A percentile compares a stretch with the other conserved stretches of the same genome.
Evolutionary conservation across 2,329 filamentous ascomycete genomes (phyloP).

Genomic region (Talaromyces marneffei): DNA sequence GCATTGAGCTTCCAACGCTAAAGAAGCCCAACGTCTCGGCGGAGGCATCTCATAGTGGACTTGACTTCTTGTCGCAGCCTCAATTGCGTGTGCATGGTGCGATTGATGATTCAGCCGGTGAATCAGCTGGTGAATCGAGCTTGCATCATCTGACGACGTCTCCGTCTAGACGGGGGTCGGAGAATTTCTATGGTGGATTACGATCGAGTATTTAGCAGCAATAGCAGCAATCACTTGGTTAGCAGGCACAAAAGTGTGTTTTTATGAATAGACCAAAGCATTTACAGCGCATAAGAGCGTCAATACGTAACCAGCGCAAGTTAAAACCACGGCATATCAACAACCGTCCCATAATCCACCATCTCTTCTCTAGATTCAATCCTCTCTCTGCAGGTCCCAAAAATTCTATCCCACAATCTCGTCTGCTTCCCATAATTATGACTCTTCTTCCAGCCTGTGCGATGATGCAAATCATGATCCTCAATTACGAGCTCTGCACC

Average conservation of each 20-base stretch:
- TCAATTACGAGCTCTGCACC: slow-evolving; percentile 35
- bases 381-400: slow-evolving; percentile 25
- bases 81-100: background rate
- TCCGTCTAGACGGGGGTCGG: background rate
- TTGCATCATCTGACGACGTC: background rate
- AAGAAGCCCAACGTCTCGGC: background rate
- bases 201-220: background rate
- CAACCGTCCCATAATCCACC: slow-evolving; percentile 22
- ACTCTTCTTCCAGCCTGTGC: slow-evolving; percentile 29
- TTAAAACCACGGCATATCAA: slow-evolving; percentile 21
- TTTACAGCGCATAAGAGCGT: background rate
- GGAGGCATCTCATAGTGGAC: background rate
- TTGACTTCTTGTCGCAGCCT: background rate
- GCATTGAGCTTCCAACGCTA: background rate
- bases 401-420: slow-evolving; percentile 28
- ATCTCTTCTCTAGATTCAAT: slow-evolving; percentile 27
- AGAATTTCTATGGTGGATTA: background rate
- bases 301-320: background rate
- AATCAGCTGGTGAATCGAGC: background rate
- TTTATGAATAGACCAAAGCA: background rate
- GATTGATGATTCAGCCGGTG: background rate
- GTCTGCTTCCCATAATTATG: slow-evolving; percentile 33
- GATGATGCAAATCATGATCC: slow-evolving; percentile 34
- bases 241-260: background rate
- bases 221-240: too few relatives aligned